Evolutionary conservation across 2,329 filamentous ascomycete genomes (phyloP).

Genomic region (Alternaria arbusti): DNA sequence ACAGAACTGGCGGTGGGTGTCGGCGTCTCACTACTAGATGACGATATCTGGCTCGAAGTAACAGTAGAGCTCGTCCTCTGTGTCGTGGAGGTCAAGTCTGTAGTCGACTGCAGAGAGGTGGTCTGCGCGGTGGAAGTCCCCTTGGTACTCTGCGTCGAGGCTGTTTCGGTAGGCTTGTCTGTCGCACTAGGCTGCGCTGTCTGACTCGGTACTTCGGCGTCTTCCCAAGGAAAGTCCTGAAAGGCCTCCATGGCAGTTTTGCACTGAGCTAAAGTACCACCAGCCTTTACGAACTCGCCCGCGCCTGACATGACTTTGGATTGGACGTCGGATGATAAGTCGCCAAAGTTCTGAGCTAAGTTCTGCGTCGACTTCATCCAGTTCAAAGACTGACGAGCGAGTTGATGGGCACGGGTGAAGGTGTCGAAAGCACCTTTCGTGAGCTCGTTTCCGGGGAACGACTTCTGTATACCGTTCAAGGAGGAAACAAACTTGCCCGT

Average conservation of each 20-base stretch:
- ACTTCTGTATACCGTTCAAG: constrained; percentile 24
- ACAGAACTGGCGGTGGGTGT: too few relatives aligned
- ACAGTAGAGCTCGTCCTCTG: not conserved
- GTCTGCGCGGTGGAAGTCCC: not conserved
- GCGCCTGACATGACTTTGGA: not conserved
- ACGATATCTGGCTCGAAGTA: not conserved
- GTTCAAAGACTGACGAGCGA: constrained; percentile 14
- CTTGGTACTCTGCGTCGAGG: not conserved
- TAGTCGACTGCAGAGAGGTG: not conserved
- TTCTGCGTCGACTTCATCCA: constrained; percentile 17
- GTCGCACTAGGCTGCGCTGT: not conserved
- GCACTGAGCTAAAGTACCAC: constrained; percentile 10
- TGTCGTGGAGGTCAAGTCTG: not conserved
- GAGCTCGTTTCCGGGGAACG: constrained; percentile 8
- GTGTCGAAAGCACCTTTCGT: constrained; percentile 2
- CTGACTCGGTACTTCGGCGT: constrained; percentile 2
- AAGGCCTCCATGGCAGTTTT: constrained; percentile 11
- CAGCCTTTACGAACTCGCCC: not conserved
- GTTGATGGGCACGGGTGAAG: constrained; percentile 7
- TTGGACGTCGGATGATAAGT: constrained; percentile 6
- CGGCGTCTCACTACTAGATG: not conserved
- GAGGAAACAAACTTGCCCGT: constrained; percentile 9
- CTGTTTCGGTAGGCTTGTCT: not conserved
- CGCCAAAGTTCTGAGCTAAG: constrained; percentile 11
- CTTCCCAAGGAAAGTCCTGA: constrained; percentile 20